phyloP scores from a whole-genome alignment of 164 flowering plant species.

The Dillenia suffruticosa region DNA sequence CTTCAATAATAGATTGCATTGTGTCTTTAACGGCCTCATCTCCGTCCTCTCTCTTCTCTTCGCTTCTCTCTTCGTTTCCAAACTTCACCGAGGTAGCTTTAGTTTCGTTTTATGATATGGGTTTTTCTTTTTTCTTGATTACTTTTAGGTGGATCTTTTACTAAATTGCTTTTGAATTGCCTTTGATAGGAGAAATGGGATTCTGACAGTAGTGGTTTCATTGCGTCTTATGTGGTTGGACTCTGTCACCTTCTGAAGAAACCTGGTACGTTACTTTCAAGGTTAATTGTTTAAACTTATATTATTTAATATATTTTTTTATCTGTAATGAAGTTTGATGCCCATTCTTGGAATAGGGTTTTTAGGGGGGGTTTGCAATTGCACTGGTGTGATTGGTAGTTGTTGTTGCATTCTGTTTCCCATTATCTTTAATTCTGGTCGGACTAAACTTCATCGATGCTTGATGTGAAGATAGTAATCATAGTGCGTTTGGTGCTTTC shows the following conservation, averaged over 20 bases:
- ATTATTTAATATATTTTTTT: too few relatives aligned
- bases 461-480: too few relatives aligned
- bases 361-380: too few relatives aligned
- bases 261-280: constrained; percentile 38
- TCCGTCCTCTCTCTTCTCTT: constrained; percentile 47
- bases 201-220: constrained; percentile 17
- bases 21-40: constrained; percentile 47
- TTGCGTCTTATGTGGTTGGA: constrained; percentile 44
- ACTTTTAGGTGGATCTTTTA: not conserved
- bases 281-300: not conserved
- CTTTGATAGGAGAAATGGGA: constrained; percentile 37
- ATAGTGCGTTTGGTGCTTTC: too few relatives aligned
- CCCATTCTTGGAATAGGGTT: too few relatives aligned
- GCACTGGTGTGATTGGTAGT: too few relatives aligned
- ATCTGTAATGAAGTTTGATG: too few relatives aligned
- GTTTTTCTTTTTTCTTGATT: not conserved
- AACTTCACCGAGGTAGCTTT: constrained; percentile 32
- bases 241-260: constrained; percentile 66
- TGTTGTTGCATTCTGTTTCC: too few relatives aligned
- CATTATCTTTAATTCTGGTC: too few relatives aligned
- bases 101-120: not conserved
- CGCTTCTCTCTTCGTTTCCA: constrained; percentile 49
- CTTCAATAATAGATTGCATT: constrained; percentile 71
- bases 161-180: constrained; percentile 2
- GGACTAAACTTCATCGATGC: too few relatives aligned